phyloP scores from a whole-genome alignment of 306 rosid species.

The Vicia villosa region DNA sequence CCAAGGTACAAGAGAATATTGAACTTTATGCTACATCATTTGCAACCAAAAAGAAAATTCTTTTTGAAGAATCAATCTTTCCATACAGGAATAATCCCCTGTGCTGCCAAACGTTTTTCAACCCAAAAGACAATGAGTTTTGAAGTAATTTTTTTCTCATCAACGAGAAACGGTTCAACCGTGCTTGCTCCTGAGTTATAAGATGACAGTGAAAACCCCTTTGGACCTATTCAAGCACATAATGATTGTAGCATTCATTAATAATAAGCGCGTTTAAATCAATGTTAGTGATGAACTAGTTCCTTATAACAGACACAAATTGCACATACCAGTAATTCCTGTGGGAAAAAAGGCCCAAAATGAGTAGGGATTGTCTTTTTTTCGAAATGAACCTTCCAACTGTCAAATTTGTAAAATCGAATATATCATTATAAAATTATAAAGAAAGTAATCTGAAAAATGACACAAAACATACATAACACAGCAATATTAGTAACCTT shows the following conservation, averaged over 20 bases:
- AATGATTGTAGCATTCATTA: slow-evolving; percentile 10
- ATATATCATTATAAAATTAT: not conserved
- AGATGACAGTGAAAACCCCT: slow-evolving; percentile 84
- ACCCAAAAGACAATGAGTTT: slow-evolving; percentile 84
- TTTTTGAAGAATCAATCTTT: slow-evolving; percentile 46
- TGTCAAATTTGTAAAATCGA: slow-evolving; percentile 19
- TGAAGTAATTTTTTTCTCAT: slow-evolving; percentile 85
- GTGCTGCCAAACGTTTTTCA: slow-evolving; percentile 97
- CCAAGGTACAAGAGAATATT: slow-evolving; percentile 33
- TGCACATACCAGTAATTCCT: slow-evolving; percentile 67
- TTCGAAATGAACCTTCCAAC: slow-evolving; percentile 87
- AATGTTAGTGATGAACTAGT: slow-evolving; percentile 17
- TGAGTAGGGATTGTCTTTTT: slow-evolving; percentile 60
- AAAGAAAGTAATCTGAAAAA: not conserved
- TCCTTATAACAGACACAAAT: not conserved
- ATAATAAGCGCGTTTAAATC: not conserved
- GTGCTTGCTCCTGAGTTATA: slow-evolving; percentile 76
- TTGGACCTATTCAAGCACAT: slow-evolving; percentile 66
- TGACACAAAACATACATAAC: not conserved
- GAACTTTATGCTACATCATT: slow-evolving; percentile 43
- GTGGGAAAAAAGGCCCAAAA: slow-evolving; percentile 94
- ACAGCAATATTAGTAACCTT: slow-evolving; percentile 52
- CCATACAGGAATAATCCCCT: slow-evolving; percentile 95
- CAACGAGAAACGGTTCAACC: slow-evolving; percentile 87
- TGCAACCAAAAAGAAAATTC: slow-evolving; percentile 36